Conservation (phyloP, 805 yeast genomes). For the Hyphopichia homilentoma region DNA sequence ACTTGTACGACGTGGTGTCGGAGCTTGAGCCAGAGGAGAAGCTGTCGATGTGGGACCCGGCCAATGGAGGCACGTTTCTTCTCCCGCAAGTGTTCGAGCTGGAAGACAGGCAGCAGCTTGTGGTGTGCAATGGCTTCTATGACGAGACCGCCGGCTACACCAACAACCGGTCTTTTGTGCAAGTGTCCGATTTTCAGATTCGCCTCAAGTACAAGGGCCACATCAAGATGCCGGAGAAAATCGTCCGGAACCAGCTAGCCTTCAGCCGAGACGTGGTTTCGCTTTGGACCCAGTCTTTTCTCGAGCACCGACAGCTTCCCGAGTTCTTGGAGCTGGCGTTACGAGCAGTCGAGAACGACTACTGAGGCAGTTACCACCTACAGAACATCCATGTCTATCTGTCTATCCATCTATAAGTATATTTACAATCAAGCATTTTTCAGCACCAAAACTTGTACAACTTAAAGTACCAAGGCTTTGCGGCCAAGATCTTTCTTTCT, state of each 20-base stretch:
- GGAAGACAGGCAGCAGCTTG: constrained; percentile 9
- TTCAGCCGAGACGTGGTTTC: constrained; percentile 16
- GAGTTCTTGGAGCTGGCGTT: too few relatives aligned
- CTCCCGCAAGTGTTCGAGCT: constrained; percentile 20
- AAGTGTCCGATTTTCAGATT: constrained; percentile 11
- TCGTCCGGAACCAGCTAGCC: constrained; percentile 8
- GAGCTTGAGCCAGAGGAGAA: constrained; percentile 6
- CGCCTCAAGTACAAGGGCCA: constrained; percentile 14
- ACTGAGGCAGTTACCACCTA: too few relatives aligned
- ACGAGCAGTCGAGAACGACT: too few relatives aligned
- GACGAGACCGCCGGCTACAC: constrained; percentile 12
- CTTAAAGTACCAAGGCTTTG: constrained; percentile 33
- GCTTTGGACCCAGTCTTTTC: constrained; percentile 15
- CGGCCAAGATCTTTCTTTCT: constrained; percentile 24
- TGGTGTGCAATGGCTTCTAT: constrained; percentile 16
- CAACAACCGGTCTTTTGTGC: constrained; percentile 10
- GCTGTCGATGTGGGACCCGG: constrained; percentile 12
- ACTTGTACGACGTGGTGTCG: constrained; percentile 8
- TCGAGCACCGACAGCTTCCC: too few relatives aligned
- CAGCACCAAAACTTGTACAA: constrained; percentile 35
- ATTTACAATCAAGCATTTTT: neutral
- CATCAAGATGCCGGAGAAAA: constrained; percentile 9
- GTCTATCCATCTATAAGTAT: constrained; percentile 5
- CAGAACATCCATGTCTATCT: constrained; percentile 6
- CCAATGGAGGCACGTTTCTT: constrained; percentile 10